Base-by-base conservation (phyloP, 2,329 filamentous ascomycete genomes). In the Pseudogymnoascus sp. region DNA sequence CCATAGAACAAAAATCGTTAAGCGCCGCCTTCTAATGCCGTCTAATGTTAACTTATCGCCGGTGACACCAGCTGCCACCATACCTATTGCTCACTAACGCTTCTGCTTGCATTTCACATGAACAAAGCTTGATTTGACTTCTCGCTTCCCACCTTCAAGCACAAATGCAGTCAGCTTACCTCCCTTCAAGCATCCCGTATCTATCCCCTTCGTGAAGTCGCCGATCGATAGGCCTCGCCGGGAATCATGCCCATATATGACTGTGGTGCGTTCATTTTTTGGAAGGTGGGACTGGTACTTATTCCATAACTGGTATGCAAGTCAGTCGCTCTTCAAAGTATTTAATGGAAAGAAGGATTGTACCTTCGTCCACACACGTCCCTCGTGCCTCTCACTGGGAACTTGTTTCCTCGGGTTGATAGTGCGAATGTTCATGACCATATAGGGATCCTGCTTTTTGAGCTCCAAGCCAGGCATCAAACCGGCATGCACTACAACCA, bases 381-480 rank as follows among this genome's bases (percentile, higher is more conserved):
- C 71, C 4, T 67, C 62, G 44, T 67, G 63, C 29, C 64, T 62
- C 7, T 70, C 68, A 60, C 67, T 72, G 0, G 69, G 68, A 6
- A 69, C 61, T 1, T 68, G 35, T 17, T 61, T 69, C 59, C 70
- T 58, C 11, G 68, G 59, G 17, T 60, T 64, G 11, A 73, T 70
- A 5, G 86, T 89, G 62, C 92, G 85, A 90, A 99, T 95, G 71
- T 91, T 94, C 92, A 97, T 97, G 40, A 89, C 88, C 59, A 88
- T 86, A 73, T 84, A 86, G 0, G 92, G 88, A 72, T 97, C 81
- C 67, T 87, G 93, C 59, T 81, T 77, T 50, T 86, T 79, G 11
- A 96, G 78, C 0, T 82, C 73, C 0, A 96, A 76, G 4, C 86
- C 88, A 0, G 93, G 90, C 0, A 94, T 86, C 1, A 97, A 79